These are phyloP conservation scores for Fagopyrum homotropicum DNA, from an alignment of 148 eudicot species.

Conservation along the genomic window DNA sequence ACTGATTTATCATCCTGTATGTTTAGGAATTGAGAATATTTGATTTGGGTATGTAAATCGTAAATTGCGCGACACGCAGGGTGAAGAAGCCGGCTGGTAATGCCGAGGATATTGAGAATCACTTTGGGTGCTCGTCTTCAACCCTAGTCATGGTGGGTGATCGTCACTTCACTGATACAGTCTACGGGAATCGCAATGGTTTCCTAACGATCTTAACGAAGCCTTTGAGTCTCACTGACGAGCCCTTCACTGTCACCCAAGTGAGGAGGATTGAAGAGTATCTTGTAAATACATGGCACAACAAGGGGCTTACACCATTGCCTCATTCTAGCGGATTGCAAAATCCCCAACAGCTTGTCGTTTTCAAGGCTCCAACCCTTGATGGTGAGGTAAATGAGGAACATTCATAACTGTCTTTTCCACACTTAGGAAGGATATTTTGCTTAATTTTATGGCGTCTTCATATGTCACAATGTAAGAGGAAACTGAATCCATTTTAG, in stretches of 20 bases:
- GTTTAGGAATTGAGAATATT: background rate
- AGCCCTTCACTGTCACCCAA: slow-evolving; percentile 69
- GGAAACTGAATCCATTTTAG: too few species aligned
- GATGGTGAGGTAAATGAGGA: too few species aligned
- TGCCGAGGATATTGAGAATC: slow-evolving; percentile 66
- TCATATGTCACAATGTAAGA: too few species aligned
- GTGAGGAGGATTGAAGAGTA: slow-evolving; percentile 65
- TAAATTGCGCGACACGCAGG: background rate
- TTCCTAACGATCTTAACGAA: slow-evolving; percentile 65
- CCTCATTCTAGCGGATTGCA: slow-evolving; percentile 39
- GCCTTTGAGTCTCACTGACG: slow-evolving; percentile 59
- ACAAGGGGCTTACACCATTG: slow-evolving; percentile 42
- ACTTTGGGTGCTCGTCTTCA: slow-evolving; percentile 50
- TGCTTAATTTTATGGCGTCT: too few species aligned
- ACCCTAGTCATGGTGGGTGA: slow-evolving; percentile 85
- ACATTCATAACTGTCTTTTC: too few species aligned
- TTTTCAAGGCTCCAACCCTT: slow-evolving; percentile 24
- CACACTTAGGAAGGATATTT: too few species aligned
- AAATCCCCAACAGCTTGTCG: slow-evolving; percentile 16
- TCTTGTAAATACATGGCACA: slow-evolving; percentile 46
- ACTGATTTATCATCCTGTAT: background rate
- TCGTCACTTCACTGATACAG: slow-evolving; percentile 81
- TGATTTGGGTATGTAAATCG: background rate
- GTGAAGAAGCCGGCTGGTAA: slow-evolving; percentile 85
- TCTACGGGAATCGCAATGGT: slow-evolving; percentile 79